Conservation (phyloP, 2,329 filamentous ascomycete species). For the Stachybotrys chartarum region DNA sequence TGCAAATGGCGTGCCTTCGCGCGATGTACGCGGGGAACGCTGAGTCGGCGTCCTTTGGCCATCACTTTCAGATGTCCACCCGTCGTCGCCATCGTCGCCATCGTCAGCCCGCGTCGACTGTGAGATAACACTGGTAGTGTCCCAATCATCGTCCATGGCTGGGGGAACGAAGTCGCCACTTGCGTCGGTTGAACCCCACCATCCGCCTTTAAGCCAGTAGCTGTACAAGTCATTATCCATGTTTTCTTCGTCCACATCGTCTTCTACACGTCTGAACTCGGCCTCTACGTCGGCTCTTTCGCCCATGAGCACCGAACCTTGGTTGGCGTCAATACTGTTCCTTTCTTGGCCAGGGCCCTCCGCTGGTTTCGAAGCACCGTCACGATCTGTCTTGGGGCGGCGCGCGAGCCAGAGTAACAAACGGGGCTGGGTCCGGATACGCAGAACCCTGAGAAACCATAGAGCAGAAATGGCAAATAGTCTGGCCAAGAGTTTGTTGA, state of each 20-base stretch:
- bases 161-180: slow-evolving; percentile 70
- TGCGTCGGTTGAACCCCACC: slow-evolving; percentile 75
- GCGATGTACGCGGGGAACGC: slow-evolving; percentile 36
- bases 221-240: slow-evolving; percentile 70
- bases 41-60: slow-evolving; percentile 70
- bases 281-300: slow-evolving; percentile 73
- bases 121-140: slow-evolving; percentile 77
- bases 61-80: slow-evolving; percentile 43
- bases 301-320: slow-evolving; percentile 47
- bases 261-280: slow-evolving; percentile 58
- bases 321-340: slow-evolving; percentile 21
- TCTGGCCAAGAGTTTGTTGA: slow-evolving; percentile 40
- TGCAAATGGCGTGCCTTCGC: slow-evolving; percentile 48
- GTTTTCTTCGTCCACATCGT: slow-evolving; percentile 48
- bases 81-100: slow-evolving; percentile 31
- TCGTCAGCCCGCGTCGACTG: slow-evolving; percentile 31
- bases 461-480: slow-evolving; percentile 21
- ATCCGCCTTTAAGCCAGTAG: slow-evolving; percentile 78
- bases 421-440: slow-evolving; percentile 22
- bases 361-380: neutral
- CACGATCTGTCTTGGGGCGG: slow-evolving; percentile 23
- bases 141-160: slow-evolving; percentile 52
- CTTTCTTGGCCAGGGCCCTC: neutral
- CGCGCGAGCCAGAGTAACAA: slow-evolving; percentile 53
- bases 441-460: slow-evolving; percentile 53